Evolutionary conservation across 2,329 filamentous ascomycete species (phyloP).

Genomic region (Lachnellula hyalina): DNA sequence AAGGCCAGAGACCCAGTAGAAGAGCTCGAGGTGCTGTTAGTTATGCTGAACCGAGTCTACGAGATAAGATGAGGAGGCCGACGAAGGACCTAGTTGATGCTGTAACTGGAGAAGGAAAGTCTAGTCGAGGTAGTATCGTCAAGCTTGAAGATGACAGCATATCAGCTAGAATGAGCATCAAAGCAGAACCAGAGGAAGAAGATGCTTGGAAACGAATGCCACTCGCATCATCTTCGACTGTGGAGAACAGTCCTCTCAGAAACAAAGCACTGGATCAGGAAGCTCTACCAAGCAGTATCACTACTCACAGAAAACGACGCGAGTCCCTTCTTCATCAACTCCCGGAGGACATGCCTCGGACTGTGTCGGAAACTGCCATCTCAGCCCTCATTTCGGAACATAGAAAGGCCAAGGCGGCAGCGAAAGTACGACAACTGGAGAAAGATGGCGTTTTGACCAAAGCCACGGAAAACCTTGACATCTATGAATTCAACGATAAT

Average conservation of each 20-base stretch:
- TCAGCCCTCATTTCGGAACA: constrained; percentile 28
- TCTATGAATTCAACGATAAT: constrained; percentile 27
- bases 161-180: constrained; percentile 17
- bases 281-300: constrained; percentile 23
- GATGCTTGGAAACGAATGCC: constrained; percentile 30
- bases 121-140: constrained; percentile 21
- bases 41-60: constrained; percentile 76
- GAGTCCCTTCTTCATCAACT: constrained; percentile 27
- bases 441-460: constrained; percentile 15
- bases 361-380: constrained; percentile 23
- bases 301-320: constrained; percentile 29
- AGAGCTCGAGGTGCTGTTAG: constrained; percentile 65
- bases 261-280: constrained; percentile 21
- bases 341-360: constrained; percentile 16
- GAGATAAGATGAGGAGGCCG: constrained; percentile 78
- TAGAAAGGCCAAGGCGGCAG: constrained; percentile 24
- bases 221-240: constrained; percentile 17
- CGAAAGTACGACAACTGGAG: constrained; percentile 17
- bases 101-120: constrained; percentile 59
- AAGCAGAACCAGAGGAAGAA: constrained; percentile 26
- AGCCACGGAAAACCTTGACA: constrained; percentile 22
- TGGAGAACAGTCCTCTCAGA: constrained; percentile 30
- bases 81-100: constrained; percentile 72
- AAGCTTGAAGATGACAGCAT: constrained; percentile 18
- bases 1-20: constrained; percentile 59